These are phyloP conservation scores for Rhizopogon vinicolor DNA, from an alignment of 768 basidiomycete species.

Conservation along the genomic window DNA sequence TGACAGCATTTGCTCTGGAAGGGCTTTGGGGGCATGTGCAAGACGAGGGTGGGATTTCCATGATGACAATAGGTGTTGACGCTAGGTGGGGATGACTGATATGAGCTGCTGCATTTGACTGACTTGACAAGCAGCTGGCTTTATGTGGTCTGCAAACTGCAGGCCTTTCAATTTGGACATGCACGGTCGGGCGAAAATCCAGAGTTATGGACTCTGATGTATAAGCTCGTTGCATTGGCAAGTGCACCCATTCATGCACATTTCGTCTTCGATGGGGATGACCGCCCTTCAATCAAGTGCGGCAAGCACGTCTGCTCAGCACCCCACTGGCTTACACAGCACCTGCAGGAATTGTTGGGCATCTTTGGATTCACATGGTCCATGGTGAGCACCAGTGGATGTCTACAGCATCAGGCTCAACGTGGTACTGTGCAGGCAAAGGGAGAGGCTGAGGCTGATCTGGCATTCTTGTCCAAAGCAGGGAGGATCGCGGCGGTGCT, in stretches of 20 bases:
- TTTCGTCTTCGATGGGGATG: constrained; percentile 48
- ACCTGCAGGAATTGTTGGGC: constrained; percentile 28
- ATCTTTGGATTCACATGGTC: constrained; percentile 38
- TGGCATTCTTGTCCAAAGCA: not conserved
- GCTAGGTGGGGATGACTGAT: constrained; percentile 4
- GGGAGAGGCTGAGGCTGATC: constrained; percentile 4
- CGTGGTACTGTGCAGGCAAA: not conserved
- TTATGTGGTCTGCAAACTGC: not conserved
- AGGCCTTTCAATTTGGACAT: constrained; percentile 5
- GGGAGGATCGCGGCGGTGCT: not conserved
- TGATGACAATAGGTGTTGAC: constrained; percentile 9
- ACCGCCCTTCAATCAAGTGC: constrained; percentile 38
- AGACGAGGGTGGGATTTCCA: not conserved
- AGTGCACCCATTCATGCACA: constrained; percentile 31
- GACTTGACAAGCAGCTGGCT: constrained; percentile 7
- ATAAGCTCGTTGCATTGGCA: constrained; percentile 34
- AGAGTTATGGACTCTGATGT: constrained; percentile 40
- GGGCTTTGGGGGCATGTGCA: not conserved
- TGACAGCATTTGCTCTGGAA: not conserved
- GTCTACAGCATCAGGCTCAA: not conserved
- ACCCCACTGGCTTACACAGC: constrained; percentile 22
- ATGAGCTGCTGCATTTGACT: not conserved
- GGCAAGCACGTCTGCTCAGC: constrained; percentile 25
- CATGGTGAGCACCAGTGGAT: constrained; percentile 8
- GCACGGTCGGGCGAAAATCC: constrained; percentile 35